Evolutionary conservation across 2,329 filamentous ascomycete genomes (phyloP), one percentile per base, ranked within the genome.

Genomic region (Phyllosticta citrichinensis): DNA sequence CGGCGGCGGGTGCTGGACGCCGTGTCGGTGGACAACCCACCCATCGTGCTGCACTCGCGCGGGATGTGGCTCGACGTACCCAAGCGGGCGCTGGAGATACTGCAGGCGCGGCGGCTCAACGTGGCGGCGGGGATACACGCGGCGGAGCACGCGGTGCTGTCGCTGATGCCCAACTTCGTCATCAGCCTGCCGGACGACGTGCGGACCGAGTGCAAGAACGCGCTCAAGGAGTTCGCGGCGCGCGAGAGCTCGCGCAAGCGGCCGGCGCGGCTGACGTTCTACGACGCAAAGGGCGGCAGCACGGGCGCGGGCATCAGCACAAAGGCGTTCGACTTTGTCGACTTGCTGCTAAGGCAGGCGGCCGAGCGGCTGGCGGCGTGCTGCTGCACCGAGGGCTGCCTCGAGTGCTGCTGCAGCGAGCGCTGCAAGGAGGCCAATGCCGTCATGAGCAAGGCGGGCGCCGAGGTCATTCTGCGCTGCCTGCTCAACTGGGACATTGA

Each of bases 31-130:
- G 90, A 97, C 71, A 96, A 96, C 66, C 92, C 93, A 2, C 91
- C 94, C 0, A 90, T 97, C 57, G 84, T 94, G 56, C 84, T 91
- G 3, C 82, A 87, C 69, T 89, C 85, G 68, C 95, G 94, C 71
- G 94, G 92, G 50, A 89, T 97, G 85, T 99, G 94, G 94, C 82
- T 97, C 14, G 93, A 97, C 70, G 85, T 99, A 2, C 93, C 94
- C 0, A 86, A 86, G 63, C 74, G 73, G 0, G 91, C 91, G 0
- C 82, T 97, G 5, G 84, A 91, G 14, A 91, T 97, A 52, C 81
- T 99, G 1, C 82, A 86, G 51, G 81, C 81, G 0, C 80, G 87
- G 8, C 80, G 85, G 0, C 79, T 97, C 33, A 90, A 97, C 71
- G 81, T 93, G 10, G 93, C 91, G 0, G 94, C 87, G 0, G 90